Evolutionary conservation across 441 rosid species (phyloP).

Genomic region (Jatropha podagrica): DNA sequence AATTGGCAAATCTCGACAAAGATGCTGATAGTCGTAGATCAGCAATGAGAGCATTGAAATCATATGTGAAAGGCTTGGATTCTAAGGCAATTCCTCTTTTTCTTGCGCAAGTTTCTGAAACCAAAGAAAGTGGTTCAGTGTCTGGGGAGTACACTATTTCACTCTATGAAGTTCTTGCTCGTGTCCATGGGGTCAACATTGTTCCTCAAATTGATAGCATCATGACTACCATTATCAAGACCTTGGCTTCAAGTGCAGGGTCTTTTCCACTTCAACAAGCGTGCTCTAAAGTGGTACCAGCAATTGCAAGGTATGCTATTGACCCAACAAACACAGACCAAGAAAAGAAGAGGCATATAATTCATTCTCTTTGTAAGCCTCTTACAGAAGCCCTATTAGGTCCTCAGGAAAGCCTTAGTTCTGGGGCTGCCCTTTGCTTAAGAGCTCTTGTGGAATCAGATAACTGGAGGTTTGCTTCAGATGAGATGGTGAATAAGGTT

Average conservation of each 20-base stretch:
- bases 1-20: conserved; percentile 85
- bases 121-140: conserved; percentile 79
- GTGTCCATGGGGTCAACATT: conserved; percentile 86
- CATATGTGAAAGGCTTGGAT: conserved; percentile 84
- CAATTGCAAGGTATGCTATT: conserved; percentile 92
- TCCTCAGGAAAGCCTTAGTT: conserved; percentile 78
- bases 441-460: conserved; percentile 93
- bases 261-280: conserved; percentile 93
- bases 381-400: conserved; percentile 77
- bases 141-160: conserved; percentile 97
- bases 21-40: conserved; percentile 87
- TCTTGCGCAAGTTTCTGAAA: conserved; percentile 92
- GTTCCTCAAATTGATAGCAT: conserved; percentile 85
- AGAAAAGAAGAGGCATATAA: conserved; percentile 68
- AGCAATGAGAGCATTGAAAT: conserved; percentile 92
- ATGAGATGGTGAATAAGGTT: conserved; percentile 78
- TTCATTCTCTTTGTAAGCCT: conserved; percentile 83
- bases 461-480: conserved; percentile 87
- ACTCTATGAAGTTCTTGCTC: conserved; percentile 93
- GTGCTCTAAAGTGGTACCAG: conserved; percentile 94
- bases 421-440: conserved; percentile 95
- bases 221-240: conserved; percentile 74
- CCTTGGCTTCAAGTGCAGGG: conserved; percentile 86
- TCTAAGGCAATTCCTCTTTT: conserved; percentile 85
- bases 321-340: conserved; percentile 69